phyloP scores from a whole-genome alignment of 2,329 filamentous ascomycete species.

The Fusarium compactum region DNA sequence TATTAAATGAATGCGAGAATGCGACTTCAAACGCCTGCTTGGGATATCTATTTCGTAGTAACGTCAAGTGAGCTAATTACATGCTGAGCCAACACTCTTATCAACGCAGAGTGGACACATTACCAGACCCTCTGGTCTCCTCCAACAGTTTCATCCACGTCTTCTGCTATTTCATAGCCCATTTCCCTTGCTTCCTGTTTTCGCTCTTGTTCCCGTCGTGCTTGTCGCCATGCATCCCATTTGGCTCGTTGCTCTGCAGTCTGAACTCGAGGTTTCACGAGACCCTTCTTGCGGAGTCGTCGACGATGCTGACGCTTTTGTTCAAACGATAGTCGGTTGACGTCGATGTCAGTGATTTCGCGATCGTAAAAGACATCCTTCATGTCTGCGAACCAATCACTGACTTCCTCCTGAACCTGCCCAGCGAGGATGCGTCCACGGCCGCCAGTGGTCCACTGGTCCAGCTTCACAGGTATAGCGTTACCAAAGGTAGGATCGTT shows the following conservation, averaged over 20 bases:
- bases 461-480: constrained; percentile 71
- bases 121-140: constrained; percentile 49
- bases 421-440: constrained; percentile 57
- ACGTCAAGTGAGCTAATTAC: constrained; percentile 10
- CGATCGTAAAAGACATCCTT: constrained; percentile 60
- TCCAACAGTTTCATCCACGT: constrained; percentile 49
- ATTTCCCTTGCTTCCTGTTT: constrained; percentile 55
- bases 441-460: constrained; percentile 70
- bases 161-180: constrained; percentile 53
- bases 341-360: constrained; percentile 59
- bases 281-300: constrained; percentile 62
- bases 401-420: constrained; percentile 57
- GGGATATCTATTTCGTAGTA: constrained; percentile 36
- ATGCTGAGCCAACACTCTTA: constrained; percentile 4
- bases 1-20: constrained; percentile 18
- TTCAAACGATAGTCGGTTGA: constrained; percentile 59
- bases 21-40: constrained; percentile 34
- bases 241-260: constrained; percentile 57
- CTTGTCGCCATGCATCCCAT: constrained; percentile 60
- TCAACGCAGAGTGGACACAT: neutral
- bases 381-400: constrained; percentile 62
- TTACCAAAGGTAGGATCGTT: constrained; percentile 71
- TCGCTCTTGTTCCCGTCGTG: constrained; percentile 56
- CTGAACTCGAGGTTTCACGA: constrained; percentile 53
- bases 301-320: constrained; percentile 62